These are phyloP conservation scores for Arabidopsis hybrid DNA, from an alignment of 441 rosid species.

Conservation along the genomic window DNA sequence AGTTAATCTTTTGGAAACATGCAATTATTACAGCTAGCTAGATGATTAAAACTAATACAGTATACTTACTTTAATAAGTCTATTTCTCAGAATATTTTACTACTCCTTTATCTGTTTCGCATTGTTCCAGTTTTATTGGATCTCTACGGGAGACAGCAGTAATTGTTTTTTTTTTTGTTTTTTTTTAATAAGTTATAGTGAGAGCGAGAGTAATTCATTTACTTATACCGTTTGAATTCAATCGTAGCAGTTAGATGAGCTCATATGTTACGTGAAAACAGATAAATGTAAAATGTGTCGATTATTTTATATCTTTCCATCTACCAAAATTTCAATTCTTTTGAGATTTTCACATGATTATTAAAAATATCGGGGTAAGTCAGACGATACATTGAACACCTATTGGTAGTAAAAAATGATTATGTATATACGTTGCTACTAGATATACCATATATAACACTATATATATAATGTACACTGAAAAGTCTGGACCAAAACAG, in stretches of 20 bases:
- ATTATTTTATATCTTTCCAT: background rate
- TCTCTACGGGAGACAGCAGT: background rate
- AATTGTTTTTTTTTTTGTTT: background rate
- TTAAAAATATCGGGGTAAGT: background rate
- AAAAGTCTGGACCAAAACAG: background rate
- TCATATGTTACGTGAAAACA: background rate
- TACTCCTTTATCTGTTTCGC: no score
- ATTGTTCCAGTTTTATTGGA: constrained; percentile 25
- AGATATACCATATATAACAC: no score
- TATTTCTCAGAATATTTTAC: background rate
- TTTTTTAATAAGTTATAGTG: no score
- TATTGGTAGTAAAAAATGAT: no score
- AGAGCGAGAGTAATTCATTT: background rate
- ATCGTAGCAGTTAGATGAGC: background rate
- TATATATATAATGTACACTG: background rate
- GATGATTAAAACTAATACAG: background rate
- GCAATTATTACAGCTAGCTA: constrained; percentile 31
- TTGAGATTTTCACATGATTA: background rate
- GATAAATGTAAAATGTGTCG: background rate
- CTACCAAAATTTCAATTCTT: background rate
- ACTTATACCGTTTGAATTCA: background rate
- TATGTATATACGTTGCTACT: no score
- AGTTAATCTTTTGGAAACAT: constrained; percentile 36
- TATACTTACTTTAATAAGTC: background rate
- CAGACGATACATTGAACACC: no score